Evolutionary conservation across 2,329 filamentous ascomycete species (phyloP).

Genomic region (Sporothrix humicola): DNA sequence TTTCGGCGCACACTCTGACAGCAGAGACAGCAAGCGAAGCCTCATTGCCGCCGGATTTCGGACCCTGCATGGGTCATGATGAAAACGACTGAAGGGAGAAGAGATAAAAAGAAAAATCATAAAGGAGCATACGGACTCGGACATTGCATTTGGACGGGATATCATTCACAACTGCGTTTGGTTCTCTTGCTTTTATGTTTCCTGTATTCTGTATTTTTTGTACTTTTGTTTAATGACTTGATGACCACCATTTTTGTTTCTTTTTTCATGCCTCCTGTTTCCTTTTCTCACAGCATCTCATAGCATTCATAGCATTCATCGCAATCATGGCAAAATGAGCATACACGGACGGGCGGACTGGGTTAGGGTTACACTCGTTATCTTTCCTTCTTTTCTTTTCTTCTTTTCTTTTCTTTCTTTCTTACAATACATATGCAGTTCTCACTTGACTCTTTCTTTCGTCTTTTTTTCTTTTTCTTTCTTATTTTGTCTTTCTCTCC

Average conservation of each 20-base stretch:
- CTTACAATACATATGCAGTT: conserved; percentile 1
- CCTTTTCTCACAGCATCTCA: neutral
- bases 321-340: neutral
- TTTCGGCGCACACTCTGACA: conserved; percentile 78
- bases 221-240: neutral
- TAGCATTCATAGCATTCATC: neutral
- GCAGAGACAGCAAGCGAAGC: conserved; percentile 61
- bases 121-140: neutral
- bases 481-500: neutral
- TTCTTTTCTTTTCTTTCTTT: neutral
- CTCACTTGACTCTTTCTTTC: neutral
- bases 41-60: conserved; percentile 65
- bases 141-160: neutral
- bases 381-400: neutral
- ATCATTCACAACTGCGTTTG: neutral
- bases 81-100: neutral
- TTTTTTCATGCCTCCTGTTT: conserved; percentile 3
- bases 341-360: conserved; percentile 14
- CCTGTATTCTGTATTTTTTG: conserved; percentile 3
- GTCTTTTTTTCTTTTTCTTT: conserved; percentile 23
- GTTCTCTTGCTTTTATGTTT: neutral
- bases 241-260: conserved; percentile 17
- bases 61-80: conserved; percentile 57
- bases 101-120: neutral
- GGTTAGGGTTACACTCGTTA: neutral